Evolutionary conservation across 129 eudicot species (phyloP), one percentile per base, ranked within the genome.

Genomic region (Pseudognaphalium luteoalbum): DNA sequence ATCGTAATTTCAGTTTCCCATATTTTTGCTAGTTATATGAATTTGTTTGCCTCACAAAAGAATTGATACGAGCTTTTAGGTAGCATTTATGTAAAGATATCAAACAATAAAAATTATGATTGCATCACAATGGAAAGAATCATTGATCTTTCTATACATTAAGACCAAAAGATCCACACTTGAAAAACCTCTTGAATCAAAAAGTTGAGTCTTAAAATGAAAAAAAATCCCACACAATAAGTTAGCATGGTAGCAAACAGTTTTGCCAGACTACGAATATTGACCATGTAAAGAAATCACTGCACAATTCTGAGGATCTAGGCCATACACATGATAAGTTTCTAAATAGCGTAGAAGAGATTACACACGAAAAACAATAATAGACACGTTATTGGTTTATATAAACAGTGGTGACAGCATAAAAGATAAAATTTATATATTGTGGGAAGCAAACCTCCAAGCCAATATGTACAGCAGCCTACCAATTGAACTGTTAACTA

Each of bases 401-500:
- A 28, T 60, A 22, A 21, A 10, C 16, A 29, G 7, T 34, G 17
- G 30, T 16, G 29, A 61, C 70, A 47, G 33, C 30, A 44, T 30
- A 22, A 66, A 50, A 30, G 10, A 62, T 19, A 61, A 61, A 20
- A 65, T 74, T 41, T 35, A 47, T 32, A 56, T 32, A 63, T 21
- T 63, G 66, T 22, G n/a, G 47, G 11, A 47, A 19, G 56, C 54
- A 17, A 64, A 71, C 59, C 83, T 72, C 77, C 44, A 44, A 60
- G 71, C 76, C 66, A 78, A 4, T 71, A 79, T 79, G 83, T 79
- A 79, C 83, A 68, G 75, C 61, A 77, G 54, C 69, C 76, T 64
- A 77, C 57, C 76, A 64, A 64, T n/a, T 72, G 72, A 75, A 75
- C 62, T 42, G 41, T 56, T 15, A 62, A 72, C 67, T 63, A 63